Evolutionary conservation across 1,284 basidiomycete species (phyloP), one percentile per base, ranked within the genome.

Genomic region (Puccinia polysora): DNA sequence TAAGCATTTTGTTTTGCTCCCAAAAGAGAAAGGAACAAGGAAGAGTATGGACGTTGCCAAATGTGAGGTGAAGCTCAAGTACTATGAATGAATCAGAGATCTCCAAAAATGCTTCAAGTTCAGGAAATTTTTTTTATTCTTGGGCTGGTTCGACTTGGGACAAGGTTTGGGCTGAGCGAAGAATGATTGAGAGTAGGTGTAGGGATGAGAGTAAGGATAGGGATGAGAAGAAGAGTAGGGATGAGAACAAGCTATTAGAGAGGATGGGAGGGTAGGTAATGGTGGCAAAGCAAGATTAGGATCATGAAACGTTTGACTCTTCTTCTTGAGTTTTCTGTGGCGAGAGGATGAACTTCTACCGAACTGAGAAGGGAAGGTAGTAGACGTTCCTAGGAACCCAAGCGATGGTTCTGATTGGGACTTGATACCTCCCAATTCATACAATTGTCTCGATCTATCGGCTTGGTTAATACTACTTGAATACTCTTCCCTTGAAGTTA

Each of bases 381-480:
- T 6, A 56, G 53, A 2, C 34, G 56, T 30, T n/a, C 1, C 8
- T 34, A 40, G 56, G 28, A 40, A 40, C 20, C 34, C 34, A 23
- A 40, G 56, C 2, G 56, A 38, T n/a, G 56, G 56, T 38, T 58
- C 56, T n/a, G 56, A 58, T 38, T 58, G 56, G 56, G 56, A 58
- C 34, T 38, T 58, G n/a, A 40, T 23, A 25, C 56, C 56, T 2
- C 34, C 34, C 34, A 58, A 40, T 4, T 25, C 34, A 38, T 58
- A 58, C n/a, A 58, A 38, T 14, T 23, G n/a, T n/a, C n/a, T n/a
- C n/a, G n/a, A n/a, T n/a, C n/a, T 30, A 34, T 58, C 34, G 55
- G 5, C 55, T 18, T 10, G 55, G 15, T 15, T 32, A 34, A 38
- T 12, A n/a, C 15, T 12, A 18, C 15, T 23, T 2, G 3, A 14